Percentiles rank a stretch among this genome's conserved stretches.
These are phyloP conservation scores for Phialophora expanda DNA, from an alignment of 2,329 filamentous ascomycete species.

Conservation along the genomic window DNA sequence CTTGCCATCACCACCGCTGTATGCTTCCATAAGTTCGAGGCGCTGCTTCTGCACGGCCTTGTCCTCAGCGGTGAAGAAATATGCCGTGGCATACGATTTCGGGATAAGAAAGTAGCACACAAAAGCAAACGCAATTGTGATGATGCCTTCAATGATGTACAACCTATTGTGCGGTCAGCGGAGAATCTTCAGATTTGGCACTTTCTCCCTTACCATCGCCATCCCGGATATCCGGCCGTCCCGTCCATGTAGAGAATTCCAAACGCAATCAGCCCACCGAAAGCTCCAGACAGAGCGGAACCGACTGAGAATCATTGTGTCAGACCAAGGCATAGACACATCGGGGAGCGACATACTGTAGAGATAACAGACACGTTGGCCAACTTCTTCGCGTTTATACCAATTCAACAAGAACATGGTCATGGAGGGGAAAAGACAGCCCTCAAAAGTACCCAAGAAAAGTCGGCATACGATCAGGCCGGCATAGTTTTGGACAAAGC, in stretches of 20 bases:
- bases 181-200: conserved; percentile 4
- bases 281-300: conserved; percentile 47
- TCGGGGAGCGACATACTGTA: conserved; percentile 40
- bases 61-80: conserved; percentile 57
- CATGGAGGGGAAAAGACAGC: conserved; percentile 46
- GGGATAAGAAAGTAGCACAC: conserved; percentile 22
- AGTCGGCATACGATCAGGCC: conserved; percentile 59
- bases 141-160: conserved; percentile 33
- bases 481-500: conserved; percentile 57
- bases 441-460: conserved; percentile 63
- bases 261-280: conserved; percentile 46
- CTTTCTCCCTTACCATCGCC: conserved; percentile 24
- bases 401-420: conserved; percentile 51
- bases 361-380: conserved; percentile 49
- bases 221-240: conserved; percentile 29
- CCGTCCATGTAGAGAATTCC: conserved; percentile 35
- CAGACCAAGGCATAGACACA: neutral
- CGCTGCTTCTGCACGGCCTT: conserved; percentile 55
- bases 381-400: conserved; percentile 49
- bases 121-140: conserved; percentile 22
- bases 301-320: conserved; percentile 10
- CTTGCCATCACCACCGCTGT: conserved; percentile 55
- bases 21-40: conserved; percentile 55
- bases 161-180: conserved; percentile 9
- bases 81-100: conserved; percentile 36